phyloP scores from a whole-genome alignment of 2,329 filamentous ascomycete genomes.

The Curvularia eragrostidis region DNA sequence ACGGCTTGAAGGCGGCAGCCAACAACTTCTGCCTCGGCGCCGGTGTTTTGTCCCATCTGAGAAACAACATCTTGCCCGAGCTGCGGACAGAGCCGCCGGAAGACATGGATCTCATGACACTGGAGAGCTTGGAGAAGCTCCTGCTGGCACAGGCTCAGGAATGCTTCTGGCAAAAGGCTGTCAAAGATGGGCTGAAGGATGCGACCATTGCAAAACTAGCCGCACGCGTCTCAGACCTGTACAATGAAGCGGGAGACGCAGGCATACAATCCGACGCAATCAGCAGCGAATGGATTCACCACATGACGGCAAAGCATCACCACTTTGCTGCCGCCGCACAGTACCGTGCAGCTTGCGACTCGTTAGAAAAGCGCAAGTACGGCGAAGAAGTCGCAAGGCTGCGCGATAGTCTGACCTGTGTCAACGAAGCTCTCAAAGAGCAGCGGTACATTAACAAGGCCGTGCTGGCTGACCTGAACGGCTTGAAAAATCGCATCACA shows the following conservation, averaged over 20 bases:
- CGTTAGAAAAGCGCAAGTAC: constrained; percentile 90
- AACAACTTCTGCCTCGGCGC: constrained; percentile 90
- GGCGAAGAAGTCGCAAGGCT: constrained; percentile 93
- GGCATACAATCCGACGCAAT: constrained; percentile 89
- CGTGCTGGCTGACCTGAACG: constrained; percentile 82
- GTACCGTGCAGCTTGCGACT: constrained; percentile 88
- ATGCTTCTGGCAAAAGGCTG: constrained; percentile 97
- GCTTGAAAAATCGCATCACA: constrained; percentile 79
- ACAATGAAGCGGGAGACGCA: constrained; percentile 81
- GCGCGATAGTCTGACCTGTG: constrained; percentile 80
- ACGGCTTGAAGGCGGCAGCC: constrained; percentile 85
- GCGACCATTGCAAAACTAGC: constrained; percentile 90
- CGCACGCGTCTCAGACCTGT: constrained; percentile 88
- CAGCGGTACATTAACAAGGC: constrained; percentile 79
- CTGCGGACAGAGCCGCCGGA: constrained; percentile 85
- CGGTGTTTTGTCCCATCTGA: constrained; percentile 80
- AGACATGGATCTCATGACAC: constrained; percentile 90
- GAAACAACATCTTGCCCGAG: constrained; percentile 78
- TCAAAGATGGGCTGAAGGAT: constrained; percentile 92
- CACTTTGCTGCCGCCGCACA: constrained; percentile 97
- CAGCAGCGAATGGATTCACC: constrained; percentile 95
- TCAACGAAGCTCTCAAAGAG: constrained; percentile 86
- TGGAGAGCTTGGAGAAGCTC: constrained; percentile 82
- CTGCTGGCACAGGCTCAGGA: constrained; percentile 94
- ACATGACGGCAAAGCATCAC: constrained; percentile 95